A percentile compares a stretch with the other conserved stretches of the same genome.
These are phyloP conservation scores for Eucalyptus victrix DNA, from an alignment of 345 rosid genomes.

Conservation along the genomic window DNA sequence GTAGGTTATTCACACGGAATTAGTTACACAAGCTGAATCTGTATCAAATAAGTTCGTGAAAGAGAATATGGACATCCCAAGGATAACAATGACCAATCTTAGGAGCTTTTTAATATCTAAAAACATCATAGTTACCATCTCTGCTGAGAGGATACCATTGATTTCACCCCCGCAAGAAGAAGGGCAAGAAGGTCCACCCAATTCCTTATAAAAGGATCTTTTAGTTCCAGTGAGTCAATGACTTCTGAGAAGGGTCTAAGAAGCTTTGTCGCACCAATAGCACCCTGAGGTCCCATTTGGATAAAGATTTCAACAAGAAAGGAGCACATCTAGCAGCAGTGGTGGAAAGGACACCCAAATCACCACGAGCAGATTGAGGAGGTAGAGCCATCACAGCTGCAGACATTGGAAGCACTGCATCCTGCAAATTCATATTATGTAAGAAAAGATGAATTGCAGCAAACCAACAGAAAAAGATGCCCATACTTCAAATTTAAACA, in stretches of 20 bases:
- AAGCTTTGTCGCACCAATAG: constrained; percentile 78
- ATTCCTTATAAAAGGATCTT: constrained; percentile 79
- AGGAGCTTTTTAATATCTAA: neutral
- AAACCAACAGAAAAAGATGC: neutral
- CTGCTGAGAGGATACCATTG: constrained; percentile 95
- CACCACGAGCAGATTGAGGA: constrained; percentile 74
- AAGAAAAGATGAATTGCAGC: neutral
- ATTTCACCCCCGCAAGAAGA: constrained; percentile 96
- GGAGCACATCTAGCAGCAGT: constrained; percentile 86
- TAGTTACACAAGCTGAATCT: neutral
- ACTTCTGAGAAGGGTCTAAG: constrained; percentile 83
- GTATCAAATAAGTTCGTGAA: neutral
- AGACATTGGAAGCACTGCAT: constrained; percentile 87
- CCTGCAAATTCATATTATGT: constrained; percentile 21
- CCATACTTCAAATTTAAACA: neutral
- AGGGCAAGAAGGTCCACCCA: constrained; percentile 93
- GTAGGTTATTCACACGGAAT: neutral
- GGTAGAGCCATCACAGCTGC: constrained; percentile 87
- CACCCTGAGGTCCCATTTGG: constrained; percentile 83
- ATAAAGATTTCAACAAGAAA: constrained; percentile 57
- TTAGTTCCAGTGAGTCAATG: constrained; percentile 58
- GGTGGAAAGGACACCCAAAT: constrained; percentile 77
- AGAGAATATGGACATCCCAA: neutral
- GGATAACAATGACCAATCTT: neutral
- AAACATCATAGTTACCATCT: constrained; percentile 59